Evolutionary conservation across 805 yeast genomes (phyloP).

Genomic region (Clavispora fructus): DNA sequence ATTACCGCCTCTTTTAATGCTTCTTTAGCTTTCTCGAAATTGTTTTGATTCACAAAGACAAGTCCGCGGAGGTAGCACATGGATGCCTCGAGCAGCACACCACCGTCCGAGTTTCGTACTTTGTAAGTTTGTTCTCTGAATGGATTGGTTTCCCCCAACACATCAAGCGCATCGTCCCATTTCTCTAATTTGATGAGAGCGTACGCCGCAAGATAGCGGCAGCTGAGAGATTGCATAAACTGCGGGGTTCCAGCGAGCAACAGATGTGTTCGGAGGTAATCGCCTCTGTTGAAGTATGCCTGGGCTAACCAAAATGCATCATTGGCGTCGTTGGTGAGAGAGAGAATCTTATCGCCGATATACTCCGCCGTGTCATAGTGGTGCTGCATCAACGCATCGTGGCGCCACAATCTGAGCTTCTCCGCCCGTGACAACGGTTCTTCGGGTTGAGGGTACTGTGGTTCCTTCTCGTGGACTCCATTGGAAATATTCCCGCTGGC

Average conservation of each 20-base stretch:
- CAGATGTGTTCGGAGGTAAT: conserved; percentile 73
- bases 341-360: conserved; percentile 84
- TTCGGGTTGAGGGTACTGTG: conserved; percentile 3
- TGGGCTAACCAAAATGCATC: conserved; percentile 98
- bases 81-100: conserved; percentile 81
- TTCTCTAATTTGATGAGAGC: conserved; percentile 66
- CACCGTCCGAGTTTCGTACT: conserved; percentile 63
- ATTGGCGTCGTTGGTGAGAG: conserved; percentile 79
- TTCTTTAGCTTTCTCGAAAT: conserved; percentile 80
- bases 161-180: conserved; percentile 85
- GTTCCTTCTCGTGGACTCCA: not conserved
- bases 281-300: conserved; percentile 71
- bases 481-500: conserved; percentile 9
- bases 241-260: conserved; percentile 52
- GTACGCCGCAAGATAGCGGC: conserved; percentile 75
- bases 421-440: conserved; percentile 74
- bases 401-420: conserved; percentile 83
- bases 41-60: conserved; percentile 75
- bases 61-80: conserved; percentile 82
- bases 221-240: conserved; percentile 59
- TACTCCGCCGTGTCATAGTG: conserved; percentile 86
- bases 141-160: conserved; percentile 80
- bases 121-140: conserved; percentile 44
- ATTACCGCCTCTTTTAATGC: conserved; percentile 80
- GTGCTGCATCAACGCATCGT: conserved; percentile 89